Evolutionary conservation across 2,329 filamentous ascomycete genomes (phyloP), one percentile per base, ranked within the genome.

Genomic region (Exophiala sideris): DNA sequence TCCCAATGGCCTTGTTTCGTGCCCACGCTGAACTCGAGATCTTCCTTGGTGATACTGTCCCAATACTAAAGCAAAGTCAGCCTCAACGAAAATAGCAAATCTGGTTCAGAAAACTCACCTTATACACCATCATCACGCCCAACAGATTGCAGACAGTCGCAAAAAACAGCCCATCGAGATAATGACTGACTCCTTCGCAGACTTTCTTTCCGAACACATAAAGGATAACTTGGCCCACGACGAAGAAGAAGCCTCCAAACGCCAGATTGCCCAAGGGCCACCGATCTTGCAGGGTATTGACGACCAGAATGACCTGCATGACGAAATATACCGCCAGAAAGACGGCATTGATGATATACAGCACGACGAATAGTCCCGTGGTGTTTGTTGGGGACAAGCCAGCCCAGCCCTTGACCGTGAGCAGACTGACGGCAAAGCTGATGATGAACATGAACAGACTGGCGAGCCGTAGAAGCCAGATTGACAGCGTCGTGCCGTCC

Each of bases 71-170:
- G 42, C 24, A 18, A 11, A 12, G 20, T 44, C 12, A 44, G 41
- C 9, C 21, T 12, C 40, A 24, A 44, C 20, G 12, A 12, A 44
- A 12, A 41, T 7, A 29, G 24, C 24, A 8, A 29, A 41, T 5
- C 39, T 8, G 3, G 21, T 4, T 10, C 18, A 41, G n/a, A 33
- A 9, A 50, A 67, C 76, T 59, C 72, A 86, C 90, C 87, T 99
- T 99, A 81, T 99, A 99, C 35, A 99, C 86, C 94, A 97, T 99
- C 94, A 99, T 99, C 57, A 99, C 92, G 10, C 86, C 90, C 40
- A 99, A 77, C 41, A 99, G 75, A 68, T 99, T 99, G 77, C 91
- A 94, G 51, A 92, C 85, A 0, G 92, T 96, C 3, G 91, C 89
- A 67, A 99, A 91, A 76, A 97, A 95, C 45, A 97, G 74, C 0